These are phyloP conservation scores for Bacidia rubella DNA, from an alignment of 495 filamentous ascomycete species.

Conservation along the genomic window DNA sequence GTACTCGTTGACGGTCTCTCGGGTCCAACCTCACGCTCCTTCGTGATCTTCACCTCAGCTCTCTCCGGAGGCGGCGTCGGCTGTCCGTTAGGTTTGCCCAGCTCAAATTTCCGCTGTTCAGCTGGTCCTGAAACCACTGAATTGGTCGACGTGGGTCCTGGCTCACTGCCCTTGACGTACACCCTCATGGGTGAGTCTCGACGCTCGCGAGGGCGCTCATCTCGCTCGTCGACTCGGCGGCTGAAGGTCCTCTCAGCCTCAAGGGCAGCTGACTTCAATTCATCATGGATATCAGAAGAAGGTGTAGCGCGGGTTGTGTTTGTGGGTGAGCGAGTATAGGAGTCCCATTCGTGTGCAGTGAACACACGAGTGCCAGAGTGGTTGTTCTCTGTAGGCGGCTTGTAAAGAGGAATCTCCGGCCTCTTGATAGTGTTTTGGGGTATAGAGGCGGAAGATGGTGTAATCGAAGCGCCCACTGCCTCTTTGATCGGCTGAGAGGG, in stretches of 20 bases:
- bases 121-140: neutral
- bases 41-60: neutral
- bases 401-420: constrained; percentile 1
- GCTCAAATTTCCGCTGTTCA: neutral
- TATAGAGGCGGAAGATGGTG: neutral
- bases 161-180: constrained; percentile 12
- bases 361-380: neutral
- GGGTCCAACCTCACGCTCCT: neutral
- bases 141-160: neutral
- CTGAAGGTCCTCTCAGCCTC: constrained; percentile 1
- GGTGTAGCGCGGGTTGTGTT: neutral
- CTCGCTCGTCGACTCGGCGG: neutral
- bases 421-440: neutral
- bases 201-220: neutral
- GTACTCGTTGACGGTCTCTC: neutral
- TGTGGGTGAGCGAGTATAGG: constrained; percentile 1
- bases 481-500: neutral
- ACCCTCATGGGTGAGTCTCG: neutral
- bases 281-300: constrained; percentile 1
- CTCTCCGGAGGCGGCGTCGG: neutral
- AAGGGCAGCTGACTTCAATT: constrained; percentile 3
- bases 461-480: neutral
- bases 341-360: constrained; percentile 6
- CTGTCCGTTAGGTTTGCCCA: neutral
- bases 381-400: neutral